Conservation (phyloP, 345 rosid species). For the Populus simonii region DNA sequence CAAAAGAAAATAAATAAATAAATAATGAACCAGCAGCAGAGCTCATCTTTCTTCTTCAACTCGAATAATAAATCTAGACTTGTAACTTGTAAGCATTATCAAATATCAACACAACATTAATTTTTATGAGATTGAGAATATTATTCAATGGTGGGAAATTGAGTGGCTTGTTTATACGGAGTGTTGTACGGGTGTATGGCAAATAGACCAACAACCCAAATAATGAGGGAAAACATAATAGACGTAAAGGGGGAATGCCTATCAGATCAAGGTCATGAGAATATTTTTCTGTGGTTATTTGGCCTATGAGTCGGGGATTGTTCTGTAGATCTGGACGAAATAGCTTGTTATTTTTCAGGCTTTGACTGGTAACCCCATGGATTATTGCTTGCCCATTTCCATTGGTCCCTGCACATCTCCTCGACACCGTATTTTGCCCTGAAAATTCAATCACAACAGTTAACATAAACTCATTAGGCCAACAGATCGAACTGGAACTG, state of each 20-base stretch:
- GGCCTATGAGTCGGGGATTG: not conserved
- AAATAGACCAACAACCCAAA: not conserved
- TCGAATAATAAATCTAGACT: no score
- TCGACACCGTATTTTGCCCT: slow-evolving; percentile 88
- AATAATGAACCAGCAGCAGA: not conserved
- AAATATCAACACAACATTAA: no score
- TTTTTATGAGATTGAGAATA: not conserved
- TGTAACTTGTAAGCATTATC: no score
- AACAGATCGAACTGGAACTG: not conserved
- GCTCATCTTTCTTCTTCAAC: no score
- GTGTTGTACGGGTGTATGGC: not conserved
- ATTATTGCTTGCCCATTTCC: slow-evolving; percentile 88
- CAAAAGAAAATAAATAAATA: not conserved
- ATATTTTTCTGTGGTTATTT: not conserved
- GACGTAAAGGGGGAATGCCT: not conserved
- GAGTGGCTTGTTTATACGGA: not conserved
- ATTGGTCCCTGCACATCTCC: slow-evolving; percentile 94
- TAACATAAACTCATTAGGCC: not conserved
- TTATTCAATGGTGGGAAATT: not conserved
- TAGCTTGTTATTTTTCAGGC: slow-evolving; percentile 26
- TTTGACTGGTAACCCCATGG: slow-evolving; percentile 82
- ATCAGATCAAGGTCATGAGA: not conserved
- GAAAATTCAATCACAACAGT: slow-evolving; percentile 9
- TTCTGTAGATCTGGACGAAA: not conserved
- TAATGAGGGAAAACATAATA: no score